A percentile compares a stretch with the other conserved stretches of the same genome.
Conservation (phyloP, 2,329 filamentous ascomycete species). For the Plenodomus biglobosus region DNA sequence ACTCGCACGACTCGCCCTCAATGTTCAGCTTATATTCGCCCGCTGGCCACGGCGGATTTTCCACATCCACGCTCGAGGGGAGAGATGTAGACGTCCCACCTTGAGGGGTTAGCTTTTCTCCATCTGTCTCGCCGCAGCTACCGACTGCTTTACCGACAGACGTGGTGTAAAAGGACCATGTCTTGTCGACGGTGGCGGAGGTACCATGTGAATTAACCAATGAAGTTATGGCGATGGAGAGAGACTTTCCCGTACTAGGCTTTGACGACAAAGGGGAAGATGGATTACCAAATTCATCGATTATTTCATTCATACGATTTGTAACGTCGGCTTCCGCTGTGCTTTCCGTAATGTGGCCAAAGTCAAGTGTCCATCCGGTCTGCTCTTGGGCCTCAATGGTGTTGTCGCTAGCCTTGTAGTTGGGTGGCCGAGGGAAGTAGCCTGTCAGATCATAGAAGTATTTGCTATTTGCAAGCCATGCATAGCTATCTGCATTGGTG, state of each 20-base stretch:
- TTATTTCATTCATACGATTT: not conserved
- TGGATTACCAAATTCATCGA: not conserved
- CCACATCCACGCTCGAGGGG: not conserved
- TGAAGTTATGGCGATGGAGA: slow-evolving; percentile 11
- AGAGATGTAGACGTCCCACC: slow-evolving; percentile 4
- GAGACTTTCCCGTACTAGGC: slow-evolving; percentile 5
- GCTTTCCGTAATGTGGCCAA: slow-evolving; percentile 1
- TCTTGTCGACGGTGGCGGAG: slow-evolving; percentile 1
- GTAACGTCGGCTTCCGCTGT: slow-evolving; percentile 1
- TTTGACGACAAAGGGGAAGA: not conserved
- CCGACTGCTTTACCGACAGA: slow-evolving; percentile 10
- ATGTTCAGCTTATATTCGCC: slow-evolving; percentile 12
- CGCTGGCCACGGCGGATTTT: slow-evolving; percentile 11
- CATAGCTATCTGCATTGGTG: slow-evolving; percentile 12
- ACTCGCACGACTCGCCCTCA: slow-evolving; percentile 9
- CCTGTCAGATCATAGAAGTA: slow-evolving; percentile 12
- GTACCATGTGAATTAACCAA: slow-evolving; percentile 10
- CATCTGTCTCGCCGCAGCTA: slow-evolving; percentile 4
- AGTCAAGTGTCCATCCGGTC: slow-evolving; percentile 1
- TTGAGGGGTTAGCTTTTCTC: slow-evolving; percentile 6
- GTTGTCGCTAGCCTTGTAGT: slow-evolving; percentile 1
- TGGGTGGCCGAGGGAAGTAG: slow-evolving; percentile 7
- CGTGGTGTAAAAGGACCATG: slow-evolving; percentile 11
- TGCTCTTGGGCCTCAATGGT: not conserved
- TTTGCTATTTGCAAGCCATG: slow-evolving; percentile 11